phyloP scores from a whole-genome alignment of 140 eudicot genomes.

The Senecio squalidus region DNA sequence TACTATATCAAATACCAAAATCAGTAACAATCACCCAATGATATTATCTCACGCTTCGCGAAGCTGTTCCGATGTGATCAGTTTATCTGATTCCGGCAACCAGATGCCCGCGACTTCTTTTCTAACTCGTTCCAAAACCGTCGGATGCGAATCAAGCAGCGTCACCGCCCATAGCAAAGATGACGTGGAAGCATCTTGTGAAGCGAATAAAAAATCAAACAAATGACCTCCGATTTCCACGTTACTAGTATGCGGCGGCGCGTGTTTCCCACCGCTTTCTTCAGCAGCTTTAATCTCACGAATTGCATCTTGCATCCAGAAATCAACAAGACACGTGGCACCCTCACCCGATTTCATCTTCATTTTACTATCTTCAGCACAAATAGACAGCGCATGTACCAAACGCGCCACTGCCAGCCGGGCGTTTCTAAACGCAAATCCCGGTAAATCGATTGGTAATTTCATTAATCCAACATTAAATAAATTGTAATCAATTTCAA shows the following conservation, averaged over 20 bases:
- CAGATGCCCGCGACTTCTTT: too few species aligned
- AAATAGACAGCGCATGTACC: slow-evolving; percentile 40
- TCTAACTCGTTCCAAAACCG: too few species aligned
- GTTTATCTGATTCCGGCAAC: slow-evolving; percentile 33
- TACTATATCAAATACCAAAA: too few species aligned
- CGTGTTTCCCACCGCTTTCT: slow-evolving; percentile 15
- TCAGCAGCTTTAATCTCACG: slow-evolving; percentile 37
- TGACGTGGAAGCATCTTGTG: too few species aligned
- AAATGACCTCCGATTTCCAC: slow-evolving; percentile 60
- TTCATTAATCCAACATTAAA: slow-evolving; percentile 77
- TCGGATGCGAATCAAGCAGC: too few species aligned
- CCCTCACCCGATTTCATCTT: slow-evolving; percentile 45
- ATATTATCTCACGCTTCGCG: too few species aligned
- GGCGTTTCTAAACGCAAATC: slow-evolving; percentile 75
- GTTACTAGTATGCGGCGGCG: slow-evolving; percentile 30
- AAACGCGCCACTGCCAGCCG: slow-evolving; percentile 59
- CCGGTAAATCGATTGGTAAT: slow-evolving; percentile 71
- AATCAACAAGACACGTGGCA: slow-evolving; percentile 64
- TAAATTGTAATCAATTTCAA: slow-evolving; percentile 58
- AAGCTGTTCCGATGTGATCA: slow-evolving; percentile 57
- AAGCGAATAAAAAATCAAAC: slow-evolving; percentile 76
- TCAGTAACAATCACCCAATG: too few species aligned
- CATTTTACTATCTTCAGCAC: slow-evolving; percentile 55
- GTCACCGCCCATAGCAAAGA: too few species aligned
- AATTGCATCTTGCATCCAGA: slow-evolving; percentile 73